Evolutionary conservation across 257 asterid genomes (phyloP), one percentile per base, ranked within the genome.

Genomic region (Paulownia fortunei): DNA sequence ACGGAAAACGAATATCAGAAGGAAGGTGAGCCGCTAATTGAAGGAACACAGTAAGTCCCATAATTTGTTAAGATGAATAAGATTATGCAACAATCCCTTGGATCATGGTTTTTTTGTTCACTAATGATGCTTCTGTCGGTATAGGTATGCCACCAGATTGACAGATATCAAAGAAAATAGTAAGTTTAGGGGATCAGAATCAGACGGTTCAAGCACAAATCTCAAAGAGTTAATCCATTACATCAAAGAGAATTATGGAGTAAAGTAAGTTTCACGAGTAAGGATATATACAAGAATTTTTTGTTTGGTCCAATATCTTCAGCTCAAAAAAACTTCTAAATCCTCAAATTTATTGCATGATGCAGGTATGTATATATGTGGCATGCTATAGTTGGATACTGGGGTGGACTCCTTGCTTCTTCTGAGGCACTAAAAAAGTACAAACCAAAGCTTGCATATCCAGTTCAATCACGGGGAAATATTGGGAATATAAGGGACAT

Each of bases 311-410:
- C 55, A 15, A 13, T 0, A 49, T 16, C 44, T 32, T 30, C 0
- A n/a, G 15, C 16, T 9, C 21, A 6, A 10, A 15, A n/a, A 54
- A 12, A 37, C 19, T 5, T 24, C 13, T 19, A 44, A 26, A 5
- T 54, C 47, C 46, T 36, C 37, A 18, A 34, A 39, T 11, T 51
- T 73, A 26, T 59, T 41, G 12, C 6, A 18, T 74, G 60, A 23
- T 79, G 51, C 80, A 87, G 91, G 75, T 84, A 80, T 55, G 91
- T 87, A 19, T 91, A 89, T 44, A 84, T 89, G 79, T 91, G 92
- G 94, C 94, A 86, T 58, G 92, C 92, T n/a, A 32, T 89, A 49
- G 80, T 85, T 16, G 94, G 97, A 13, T 91, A 89, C 77, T 88
- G 91, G 97, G 97, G 92, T 0, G 94, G 97, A 58, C 84, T 91